These are phyloP conservation scores for Mallotus nudiflorus DNA, from an alignment of 345 rosid genomes.

Conservation along the genomic window DNA sequence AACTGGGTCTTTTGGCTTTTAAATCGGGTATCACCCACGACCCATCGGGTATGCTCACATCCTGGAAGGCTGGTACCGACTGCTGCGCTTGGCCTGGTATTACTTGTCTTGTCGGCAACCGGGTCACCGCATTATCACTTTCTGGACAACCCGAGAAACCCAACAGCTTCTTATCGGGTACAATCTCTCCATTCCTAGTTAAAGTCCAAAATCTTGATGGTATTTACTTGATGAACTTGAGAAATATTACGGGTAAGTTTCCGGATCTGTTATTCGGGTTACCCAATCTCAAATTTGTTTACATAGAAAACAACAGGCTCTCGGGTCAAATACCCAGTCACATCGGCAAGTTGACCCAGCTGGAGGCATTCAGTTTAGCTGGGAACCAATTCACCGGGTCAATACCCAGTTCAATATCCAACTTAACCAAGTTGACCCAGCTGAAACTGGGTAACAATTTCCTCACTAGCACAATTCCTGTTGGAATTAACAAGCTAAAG, in stretches of 20 bases:
- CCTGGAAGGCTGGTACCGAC: slow-evolving; percentile 74
- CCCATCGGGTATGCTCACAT: slow-evolving; percentile 55
- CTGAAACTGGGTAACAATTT: slow-evolving; percentile 52
- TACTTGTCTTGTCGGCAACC: slow-evolving; percentile 37
- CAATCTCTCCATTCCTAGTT: slow-evolving; percentile 54
- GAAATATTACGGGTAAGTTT: slow-evolving; percentile 63
- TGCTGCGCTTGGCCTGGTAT: slow-evolving; percentile 67
- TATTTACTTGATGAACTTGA: slow-evolving; percentile 44
- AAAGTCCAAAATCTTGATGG: slow-evolving; percentile 52
- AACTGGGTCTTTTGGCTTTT: slow-evolving; percentile 66
- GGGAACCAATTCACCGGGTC: slow-evolving; percentile 68
- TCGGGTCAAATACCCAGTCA: slow-evolving; percentile 56
- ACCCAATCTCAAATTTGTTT: slow-evolving; percentile 49
- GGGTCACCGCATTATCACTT: slow-evolving; percentile 48
- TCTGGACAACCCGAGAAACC: slow-evolving; percentile 36
- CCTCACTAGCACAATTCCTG: slow-evolving; percentile 56
- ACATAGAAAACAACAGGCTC: slow-evolving; percentile 62
- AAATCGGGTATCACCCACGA: slow-evolving; percentile 70
- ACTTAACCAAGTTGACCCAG: slow-evolving; percentile 45
- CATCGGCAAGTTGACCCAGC: slow-evolving; percentile 46
- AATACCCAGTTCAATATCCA: slow-evolving; percentile 56
- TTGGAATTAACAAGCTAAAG: slow-evolving; percentile 44
- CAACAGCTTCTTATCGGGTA: slow-evolving; percentile 51
- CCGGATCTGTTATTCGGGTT: slow-evolving; percentile 53
- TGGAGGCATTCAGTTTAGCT: slow-evolving; percentile 39